phyloP scores from a whole-genome alignment of 345 rosid species.

The Sisymbrium irio region DNA sequence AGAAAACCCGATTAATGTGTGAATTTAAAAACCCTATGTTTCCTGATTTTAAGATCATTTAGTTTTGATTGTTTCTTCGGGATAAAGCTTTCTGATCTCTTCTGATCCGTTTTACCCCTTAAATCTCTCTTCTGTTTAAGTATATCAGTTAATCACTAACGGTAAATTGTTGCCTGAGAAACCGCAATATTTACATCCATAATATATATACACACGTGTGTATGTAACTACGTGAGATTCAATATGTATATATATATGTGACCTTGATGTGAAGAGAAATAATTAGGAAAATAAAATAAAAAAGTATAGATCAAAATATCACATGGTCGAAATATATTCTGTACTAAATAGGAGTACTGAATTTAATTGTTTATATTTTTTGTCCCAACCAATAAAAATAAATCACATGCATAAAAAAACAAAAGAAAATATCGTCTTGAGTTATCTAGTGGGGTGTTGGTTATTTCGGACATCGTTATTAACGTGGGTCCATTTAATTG shows the following conservation, averaged over 20 bases:
- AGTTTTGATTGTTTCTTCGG: slow-evolving; percentile 12
- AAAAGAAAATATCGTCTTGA: not conserved
- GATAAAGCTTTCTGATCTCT: not conserved
- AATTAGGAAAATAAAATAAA: not conserved
- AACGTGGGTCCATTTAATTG: slow-evolving; percentile 33
- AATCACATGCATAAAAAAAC: slow-evolving; percentile 28
- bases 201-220: slow-evolving; percentile 14
- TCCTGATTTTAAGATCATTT: not conserved
- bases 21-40: not conserved
- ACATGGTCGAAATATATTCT: slow-evolving; percentile 18
- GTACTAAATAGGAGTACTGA: slow-evolving; percentile 19
- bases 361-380: not conserved
- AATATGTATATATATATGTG: not conserved
- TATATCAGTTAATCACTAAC: not conserved
- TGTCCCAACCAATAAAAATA: not conserved
- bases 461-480: slow-evolving; percentile 33
- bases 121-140: slow-evolving; percentile 2
- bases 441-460: slow-evolving; percentile 30
- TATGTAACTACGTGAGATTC: slow-evolving; percentile 10
- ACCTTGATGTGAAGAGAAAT: too few species aligned
- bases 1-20: slow-evolving; percentile 6
- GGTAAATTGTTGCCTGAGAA: not conserved
- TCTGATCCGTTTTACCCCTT: not conserved
- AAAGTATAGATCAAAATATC: slow-evolving; percentile 2
- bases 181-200: not conserved